Percentiles rank a stretch among this genome's conserved stretches.
Evolutionary conservation across 768 basidiomycete genomes (phyloP).

Genomic region (Auriscalpium microsporum): DNA sequence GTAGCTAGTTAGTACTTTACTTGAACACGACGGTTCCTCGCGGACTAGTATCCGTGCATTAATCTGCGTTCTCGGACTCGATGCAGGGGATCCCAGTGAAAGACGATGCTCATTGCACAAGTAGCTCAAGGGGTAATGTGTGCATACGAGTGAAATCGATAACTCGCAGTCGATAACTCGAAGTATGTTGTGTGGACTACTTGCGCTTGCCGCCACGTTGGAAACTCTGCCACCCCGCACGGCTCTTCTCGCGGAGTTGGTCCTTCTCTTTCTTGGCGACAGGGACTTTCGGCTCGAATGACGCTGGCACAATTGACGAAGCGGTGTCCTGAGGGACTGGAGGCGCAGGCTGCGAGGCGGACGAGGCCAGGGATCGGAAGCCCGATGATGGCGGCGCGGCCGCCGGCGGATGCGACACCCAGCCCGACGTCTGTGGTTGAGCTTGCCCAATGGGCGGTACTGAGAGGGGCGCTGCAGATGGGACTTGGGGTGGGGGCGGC

Average conservation of each 20-base stretch:
- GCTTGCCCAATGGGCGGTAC: not conserved
- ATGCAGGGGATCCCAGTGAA: not conserved
- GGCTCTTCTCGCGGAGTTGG: slow-evolving; percentile 8
- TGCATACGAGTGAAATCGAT: not conserved
- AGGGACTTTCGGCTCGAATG: not conserved
- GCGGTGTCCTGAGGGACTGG: not conserved
- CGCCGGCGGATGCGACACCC: not conserved
- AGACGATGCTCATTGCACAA: not conserved
- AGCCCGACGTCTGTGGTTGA: not conserved
- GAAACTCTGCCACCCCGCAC: slow-evolving; percentile 18
- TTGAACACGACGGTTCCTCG: slow-evolving; percentile 13
- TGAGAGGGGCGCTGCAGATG: not conserved
- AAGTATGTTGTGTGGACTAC: not conserved
- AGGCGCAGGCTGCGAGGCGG: not conserved
- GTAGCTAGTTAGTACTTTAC: slow-evolving; percentile 21
- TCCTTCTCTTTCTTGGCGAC: slow-evolving; percentile 10
- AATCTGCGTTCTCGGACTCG: not conserved
- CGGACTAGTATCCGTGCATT: not conserved
- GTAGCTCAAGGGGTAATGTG: no score
- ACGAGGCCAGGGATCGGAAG: not conserved
- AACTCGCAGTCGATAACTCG: not conserved
- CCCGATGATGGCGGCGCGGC: not conserved
- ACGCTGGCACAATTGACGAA: not conserved
- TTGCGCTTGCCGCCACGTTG: slow-evolving; percentile 15
- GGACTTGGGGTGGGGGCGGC: not conserved